Evolutionary conservation across 345 rosid species (phyloP).

Genomic region (Citrus sp.): DNA sequence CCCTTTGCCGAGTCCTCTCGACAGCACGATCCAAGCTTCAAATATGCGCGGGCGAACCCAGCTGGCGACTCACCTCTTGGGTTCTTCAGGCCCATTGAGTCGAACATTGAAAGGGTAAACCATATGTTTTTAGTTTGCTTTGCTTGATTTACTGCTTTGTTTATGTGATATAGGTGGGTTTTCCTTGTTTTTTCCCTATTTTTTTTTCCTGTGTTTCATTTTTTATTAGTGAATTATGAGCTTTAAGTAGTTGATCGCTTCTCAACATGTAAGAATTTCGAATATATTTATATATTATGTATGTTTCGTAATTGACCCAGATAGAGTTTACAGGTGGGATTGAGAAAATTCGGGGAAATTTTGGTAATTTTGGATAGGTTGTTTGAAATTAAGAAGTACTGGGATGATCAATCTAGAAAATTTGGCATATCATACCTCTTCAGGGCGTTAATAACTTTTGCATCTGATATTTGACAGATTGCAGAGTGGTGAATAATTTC

Average conservation of each 20-base stretch:
- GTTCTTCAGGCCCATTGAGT: conserved; percentile 61
- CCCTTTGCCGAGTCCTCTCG: conserved; percentile 29
- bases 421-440: background rate
- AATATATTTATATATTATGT: background rate
- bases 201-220: background rate
- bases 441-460: background rate
- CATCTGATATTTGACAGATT: background rate
- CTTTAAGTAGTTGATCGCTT: background rate
- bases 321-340: background rate
- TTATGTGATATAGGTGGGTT: background rate
- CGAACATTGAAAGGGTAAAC: conserved; percentile 68
- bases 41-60: conserved; percentile 30
- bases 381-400: background rate
- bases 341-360: background rate
- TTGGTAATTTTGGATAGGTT: background rate
- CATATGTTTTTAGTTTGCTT: background rate
- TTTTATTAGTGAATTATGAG: background rate
- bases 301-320: background rate
- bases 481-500: background rate
- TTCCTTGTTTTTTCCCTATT: too few relatives aligned
- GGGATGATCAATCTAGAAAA: background rate
- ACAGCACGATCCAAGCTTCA: conserved; percentile 34
- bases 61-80: conserved; percentile 30
- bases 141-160: background rate
- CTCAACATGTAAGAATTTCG: background rate